Evolutionary conservation across 2,329 filamentous ascomycete genomes (phyloP).

Genomic region (Fusarium nodosum): DNA sequence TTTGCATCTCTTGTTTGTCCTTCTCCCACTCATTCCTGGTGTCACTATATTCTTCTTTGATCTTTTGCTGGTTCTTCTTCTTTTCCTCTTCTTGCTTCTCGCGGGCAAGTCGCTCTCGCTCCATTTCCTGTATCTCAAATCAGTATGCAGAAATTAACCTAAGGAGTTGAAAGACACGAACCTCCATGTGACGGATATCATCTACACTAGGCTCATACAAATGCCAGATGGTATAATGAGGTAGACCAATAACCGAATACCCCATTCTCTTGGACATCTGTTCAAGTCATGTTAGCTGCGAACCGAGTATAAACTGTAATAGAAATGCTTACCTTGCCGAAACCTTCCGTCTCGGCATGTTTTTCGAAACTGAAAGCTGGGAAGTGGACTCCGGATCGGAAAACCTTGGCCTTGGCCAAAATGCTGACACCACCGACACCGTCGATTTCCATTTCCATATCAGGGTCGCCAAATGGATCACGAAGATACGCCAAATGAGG

Average conservation of each 20-base stretch:
- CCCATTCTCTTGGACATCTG: slow-evolving; percentile 98
- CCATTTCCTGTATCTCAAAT: slow-evolving; percentile 79
- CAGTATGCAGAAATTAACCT: slow-evolving; percentile 2
- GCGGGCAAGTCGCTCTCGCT: slow-evolving; percentile 82
- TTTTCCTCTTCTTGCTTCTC: slow-evolving; percentile 78
- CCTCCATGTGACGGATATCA: slow-evolving; percentile 96
- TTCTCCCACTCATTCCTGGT: slow-evolving; percentile 87
- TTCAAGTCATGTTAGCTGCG: slow-evolving; percentile 31
- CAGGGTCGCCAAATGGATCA: slow-evolving; percentile 96
- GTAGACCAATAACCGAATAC: slow-evolving; percentile 93
- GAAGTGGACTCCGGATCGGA: slow-evolving; percentile 95
- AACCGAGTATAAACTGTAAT: neutral
- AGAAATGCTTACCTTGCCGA: slow-evolving; percentile 82
- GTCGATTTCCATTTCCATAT: slow-evolving; percentile 99
- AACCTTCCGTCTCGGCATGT: slow-evolving; percentile 97
- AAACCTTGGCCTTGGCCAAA: slow-evolving; percentile 93
- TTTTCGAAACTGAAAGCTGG: slow-evolving; percentile 99
- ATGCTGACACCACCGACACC: slow-evolving; percentile 98
- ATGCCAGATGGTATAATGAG: slow-evolving; percentile 99
- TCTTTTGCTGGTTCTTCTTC: slow-evolving; percentile 78
- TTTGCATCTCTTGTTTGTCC: slow-evolving; percentile 84
- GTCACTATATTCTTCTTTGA: slow-evolving; percentile 85
- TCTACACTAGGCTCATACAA: slow-evolving; percentile 99
- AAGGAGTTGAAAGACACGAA: slow-evolving; percentile 52
- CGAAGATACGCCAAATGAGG: slow-evolving; percentile 96